These are phyloP conservation scores for Lignosus rhinocerotis DNA, from an alignment of 1,284 basidiomycete genomes.

Conservation along the genomic window DNA sequence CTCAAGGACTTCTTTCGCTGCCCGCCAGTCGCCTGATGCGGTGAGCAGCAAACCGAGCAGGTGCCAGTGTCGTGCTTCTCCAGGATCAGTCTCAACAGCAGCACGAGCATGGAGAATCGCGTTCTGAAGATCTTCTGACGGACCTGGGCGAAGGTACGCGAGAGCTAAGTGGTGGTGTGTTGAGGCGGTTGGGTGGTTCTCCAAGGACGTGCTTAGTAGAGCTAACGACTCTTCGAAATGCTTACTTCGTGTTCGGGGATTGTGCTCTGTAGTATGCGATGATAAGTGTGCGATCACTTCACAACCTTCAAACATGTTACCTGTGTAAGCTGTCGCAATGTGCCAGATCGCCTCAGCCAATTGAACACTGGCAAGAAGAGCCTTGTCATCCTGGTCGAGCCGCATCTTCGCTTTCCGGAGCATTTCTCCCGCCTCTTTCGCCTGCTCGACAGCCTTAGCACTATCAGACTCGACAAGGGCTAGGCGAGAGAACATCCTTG, in stretches of 20 bases:
- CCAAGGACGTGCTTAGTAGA: slow-evolving; percentile 56
- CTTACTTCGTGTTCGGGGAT: slow-evolving; percentile 58
- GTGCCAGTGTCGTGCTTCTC: slow-evolving; percentile 87
- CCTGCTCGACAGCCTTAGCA: slow-evolving; percentile 46
- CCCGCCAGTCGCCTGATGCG: slow-evolving; percentile 79
- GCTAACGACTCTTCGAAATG: slow-evolving; percentile 63
- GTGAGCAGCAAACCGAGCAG: slow-evolving; percentile 84
- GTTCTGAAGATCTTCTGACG: slow-evolving; percentile 64
- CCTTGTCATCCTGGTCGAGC: slow-evolving; percentile 46
- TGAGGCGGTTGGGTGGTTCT: slow-evolving; percentile 57
- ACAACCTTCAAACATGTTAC: slow-evolving; percentile 32
- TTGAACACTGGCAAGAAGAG: slow-evolving; percentile 54
- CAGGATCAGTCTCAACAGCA: slow-evolving; percentile 77
- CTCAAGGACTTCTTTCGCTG: slow-evolving; percentile 79
- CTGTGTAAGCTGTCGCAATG: slow-evolving; percentile 58
- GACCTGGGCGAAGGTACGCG: slow-evolving; percentile 67
- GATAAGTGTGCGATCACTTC: not conserved
- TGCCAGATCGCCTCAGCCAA: slow-evolving; percentile 71
- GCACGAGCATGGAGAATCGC: slow-evolving; percentile 72
- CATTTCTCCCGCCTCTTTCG: slow-evolving; percentile 57
- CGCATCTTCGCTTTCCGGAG: slow-evolving; percentile 57
- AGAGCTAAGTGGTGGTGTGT: slow-evolving; percentile 82
- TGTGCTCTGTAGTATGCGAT: slow-evolving; percentile 51
- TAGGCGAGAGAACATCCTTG: slow-evolving; percentile 68
- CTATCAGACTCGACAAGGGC: slow-evolving; percentile 39